These are phyloP conservation scores for Daedaleopsis sinensis DNA, from an alignment of 768 basidiomycete species.

Conservation along the genomic window DNA sequence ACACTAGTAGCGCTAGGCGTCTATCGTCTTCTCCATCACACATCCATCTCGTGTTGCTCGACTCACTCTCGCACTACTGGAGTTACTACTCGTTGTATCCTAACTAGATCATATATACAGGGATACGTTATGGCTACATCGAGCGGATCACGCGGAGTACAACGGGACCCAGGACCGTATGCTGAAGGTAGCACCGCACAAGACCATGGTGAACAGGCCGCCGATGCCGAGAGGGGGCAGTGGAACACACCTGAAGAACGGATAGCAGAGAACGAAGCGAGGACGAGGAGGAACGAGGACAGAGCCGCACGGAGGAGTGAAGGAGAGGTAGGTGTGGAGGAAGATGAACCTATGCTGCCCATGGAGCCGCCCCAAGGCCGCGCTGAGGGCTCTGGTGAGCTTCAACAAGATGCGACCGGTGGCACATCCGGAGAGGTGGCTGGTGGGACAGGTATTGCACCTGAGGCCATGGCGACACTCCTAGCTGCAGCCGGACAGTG, in stretches of 20 bases:
- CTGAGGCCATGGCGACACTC: background rate
- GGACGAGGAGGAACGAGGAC: conserved; percentile 3
- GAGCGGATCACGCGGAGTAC: no score
- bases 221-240: background rate
- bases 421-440: background rate
- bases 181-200: background rate
- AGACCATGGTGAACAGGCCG: background rate
- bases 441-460: background rate
- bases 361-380: background rate
- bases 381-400: background rate
- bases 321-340: background rate
- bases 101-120: no score
- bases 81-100: no score
- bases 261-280: background rate
- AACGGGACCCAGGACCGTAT: background rate
- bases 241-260: background rate
- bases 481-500: background rate
- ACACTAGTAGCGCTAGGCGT: background rate
- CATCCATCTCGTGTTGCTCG: background rate
- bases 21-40: background rate
- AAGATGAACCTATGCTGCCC: background rate
- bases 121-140: no score
- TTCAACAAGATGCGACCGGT: no score
- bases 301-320: background rate
- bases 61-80: no score